Conservation (phyloP, 352 stramenopile species). For the Phytopythium sindhum region DNA sequence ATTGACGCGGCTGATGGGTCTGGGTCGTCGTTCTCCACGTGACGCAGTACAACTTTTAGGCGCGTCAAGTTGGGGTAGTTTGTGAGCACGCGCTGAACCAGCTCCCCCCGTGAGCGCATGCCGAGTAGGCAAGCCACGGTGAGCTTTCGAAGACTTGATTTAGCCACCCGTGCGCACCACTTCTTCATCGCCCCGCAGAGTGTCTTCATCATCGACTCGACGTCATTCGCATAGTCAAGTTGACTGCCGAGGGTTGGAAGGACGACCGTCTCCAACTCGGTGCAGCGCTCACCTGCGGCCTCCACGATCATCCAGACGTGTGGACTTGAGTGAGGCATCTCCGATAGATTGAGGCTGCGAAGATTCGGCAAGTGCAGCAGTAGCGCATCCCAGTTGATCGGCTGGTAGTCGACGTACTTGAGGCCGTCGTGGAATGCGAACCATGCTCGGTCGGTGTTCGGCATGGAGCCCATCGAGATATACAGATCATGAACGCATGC, state of each 20-base stretch:
- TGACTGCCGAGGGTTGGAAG: too few relatives aligned
- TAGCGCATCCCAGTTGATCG: neutral
- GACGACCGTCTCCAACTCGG: neutral
- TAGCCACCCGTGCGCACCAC: too few relatives aligned
- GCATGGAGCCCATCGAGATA: neutral
- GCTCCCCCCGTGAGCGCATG: too few relatives aligned
- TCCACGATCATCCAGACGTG: neutral
- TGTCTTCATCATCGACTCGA: neutral
- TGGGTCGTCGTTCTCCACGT: too few relatives aligned
- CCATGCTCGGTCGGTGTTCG: neutral
- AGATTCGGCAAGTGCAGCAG: too few relatives aligned
- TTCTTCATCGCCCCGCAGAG: neutral
- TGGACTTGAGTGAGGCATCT: neutral
- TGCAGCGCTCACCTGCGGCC: neutral
- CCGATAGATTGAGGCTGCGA: neutral
- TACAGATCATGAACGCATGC: neutral
- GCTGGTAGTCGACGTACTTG: neutral
- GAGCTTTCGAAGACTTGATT: neutral
- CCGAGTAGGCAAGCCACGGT: neutral
- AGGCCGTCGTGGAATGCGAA: neutral
- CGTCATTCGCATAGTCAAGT: neutral
- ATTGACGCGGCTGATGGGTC: too few relatives aligned
- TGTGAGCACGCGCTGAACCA: too few relatives aligned
- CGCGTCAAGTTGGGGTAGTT: too few relatives aligned
- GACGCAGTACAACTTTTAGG: too few relatives aligned